Percentiles rank a stretch among this genome's conserved stretches.
phyloP scores from a whole-genome alignment of 129 eudicot species.

The Flaveria bidentis region DNA sequence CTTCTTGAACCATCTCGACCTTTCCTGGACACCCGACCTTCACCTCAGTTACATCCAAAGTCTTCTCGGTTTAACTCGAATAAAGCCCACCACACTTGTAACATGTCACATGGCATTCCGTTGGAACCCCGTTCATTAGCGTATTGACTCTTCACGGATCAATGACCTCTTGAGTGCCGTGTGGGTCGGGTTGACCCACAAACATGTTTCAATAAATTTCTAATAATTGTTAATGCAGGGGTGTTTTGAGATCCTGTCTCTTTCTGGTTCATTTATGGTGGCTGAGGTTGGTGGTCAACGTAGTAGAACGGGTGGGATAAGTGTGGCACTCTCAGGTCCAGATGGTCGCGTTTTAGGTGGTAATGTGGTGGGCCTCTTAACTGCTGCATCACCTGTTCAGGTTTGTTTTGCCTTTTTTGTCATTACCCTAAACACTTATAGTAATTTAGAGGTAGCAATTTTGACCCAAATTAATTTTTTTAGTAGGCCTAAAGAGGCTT shows the following conservation, averaged over 20 bases:
- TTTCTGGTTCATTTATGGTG: slow-evolving; percentile 56
- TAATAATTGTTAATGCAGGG: slow-evolving; percentile 45
- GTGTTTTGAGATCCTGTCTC: slow-evolving; percentile 57
- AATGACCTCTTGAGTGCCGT: not conserved
- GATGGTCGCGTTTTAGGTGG: slow-evolving; percentile 80
- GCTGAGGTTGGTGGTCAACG: slow-evolving; percentile 45
- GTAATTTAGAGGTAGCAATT: not conserved
- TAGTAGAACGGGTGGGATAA: slow-evolving; percentile 49
- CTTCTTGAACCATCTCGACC: no score
- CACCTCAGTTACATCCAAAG: no score
- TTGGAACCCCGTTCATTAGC: no score
- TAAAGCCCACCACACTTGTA: no score
- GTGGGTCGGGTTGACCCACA: not conserved
- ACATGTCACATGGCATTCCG: no score
- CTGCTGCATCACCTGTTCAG: slow-evolving; percentile 71
- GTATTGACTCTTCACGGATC: no score
- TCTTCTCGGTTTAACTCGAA: no score
- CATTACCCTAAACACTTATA: not conserved
- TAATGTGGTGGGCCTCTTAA: slow-evolving; percentile 66
- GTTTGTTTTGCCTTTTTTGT: slow-evolving; percentile 28
- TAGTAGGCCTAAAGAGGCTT: not conserved
- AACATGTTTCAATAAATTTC: not conserved
- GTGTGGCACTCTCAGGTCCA: slow-evolving; percentile 61
- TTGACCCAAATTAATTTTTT: not conserved
- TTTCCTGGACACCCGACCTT: no score